These are phyloP conservation scores for Spergularia marina DNA, from an alignment of 148 eudicot genomes.

Conservation along the genomic window DNA sequence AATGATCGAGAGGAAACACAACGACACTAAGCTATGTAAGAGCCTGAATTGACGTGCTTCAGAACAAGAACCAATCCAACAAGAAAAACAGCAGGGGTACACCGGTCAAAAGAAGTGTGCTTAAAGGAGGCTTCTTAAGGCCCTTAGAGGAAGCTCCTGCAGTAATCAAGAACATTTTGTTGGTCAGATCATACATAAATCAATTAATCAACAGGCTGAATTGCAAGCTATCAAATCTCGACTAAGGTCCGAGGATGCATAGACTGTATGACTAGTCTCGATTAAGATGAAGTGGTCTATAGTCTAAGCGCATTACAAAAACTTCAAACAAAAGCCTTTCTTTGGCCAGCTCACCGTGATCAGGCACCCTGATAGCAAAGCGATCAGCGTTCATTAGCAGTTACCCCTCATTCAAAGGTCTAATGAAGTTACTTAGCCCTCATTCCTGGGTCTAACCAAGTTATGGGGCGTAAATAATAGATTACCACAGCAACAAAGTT, in stretches of 20 bases:
- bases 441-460: background rate
- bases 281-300: background rate
- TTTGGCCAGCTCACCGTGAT: background rate
- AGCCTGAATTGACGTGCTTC: background rate
- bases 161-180: slow-evolving; percentile 17
- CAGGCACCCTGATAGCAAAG: background rate
- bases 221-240: background rate
- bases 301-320: background rate
- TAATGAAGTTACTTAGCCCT: background rate
- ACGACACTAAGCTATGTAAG: background rate
- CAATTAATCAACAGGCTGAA: background rate
- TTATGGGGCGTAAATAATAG: no score
- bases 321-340: background rate
- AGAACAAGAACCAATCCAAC: slow-evolving; percentile 17
- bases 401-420: background rate
- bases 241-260: background rate
- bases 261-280: background rate
- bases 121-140: slow-evolving; percentile 22
- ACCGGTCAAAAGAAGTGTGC: slow-evolving; percentile 26
- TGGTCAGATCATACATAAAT: slow-evolving; percentile 9
- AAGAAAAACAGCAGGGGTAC: slow-evolving; percentile 26
- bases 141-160: slow-evolving; percentile 35
- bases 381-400: background rate
- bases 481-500: no score
- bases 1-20: background rate